Evolutionary conservation across 352 stramenopile species (phyloP).

Genomic region (Globisporangium spiculum): DNA sequence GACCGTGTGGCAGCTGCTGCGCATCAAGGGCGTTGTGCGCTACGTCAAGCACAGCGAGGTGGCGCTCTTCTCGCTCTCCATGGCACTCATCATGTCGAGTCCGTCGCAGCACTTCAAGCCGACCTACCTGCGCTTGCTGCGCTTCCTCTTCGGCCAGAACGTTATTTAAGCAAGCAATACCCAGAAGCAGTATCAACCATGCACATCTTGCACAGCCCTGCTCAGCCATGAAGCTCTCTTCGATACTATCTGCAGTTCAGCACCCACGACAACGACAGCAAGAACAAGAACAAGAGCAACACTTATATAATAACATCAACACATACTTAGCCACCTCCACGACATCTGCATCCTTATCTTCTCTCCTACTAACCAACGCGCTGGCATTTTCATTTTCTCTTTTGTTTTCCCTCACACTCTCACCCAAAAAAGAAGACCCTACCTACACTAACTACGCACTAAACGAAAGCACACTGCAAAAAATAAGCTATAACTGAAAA

Average conservation of each 20-base stretch:
- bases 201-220: background rate
- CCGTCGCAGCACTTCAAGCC: slow-evolving; percentile 76
- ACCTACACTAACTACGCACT: background rate
- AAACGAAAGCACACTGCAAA: background rate
- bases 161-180: slow-evolving; percentile 43
- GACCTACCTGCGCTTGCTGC: slow-evolving; percentile 71
- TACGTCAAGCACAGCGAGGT: slow-evolving; percentile 76
- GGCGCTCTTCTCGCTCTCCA: slow-evolving; percentile 76
- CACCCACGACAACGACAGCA: background rate
- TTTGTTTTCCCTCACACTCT: background rate
- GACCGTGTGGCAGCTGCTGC: slow-evolving; percentile 72
- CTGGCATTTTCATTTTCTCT: background rate
- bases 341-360: background rate
- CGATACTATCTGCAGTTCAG: background rate
- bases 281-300: background rate
- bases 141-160: slow-evolving; percentile 77
- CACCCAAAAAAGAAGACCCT: background rate
- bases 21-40: slow-evolving; percentile 55
- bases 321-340: background rate
- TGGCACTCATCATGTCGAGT: slow-evolving; percentile 81
- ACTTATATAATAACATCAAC: slow-evolving; percentile 10
- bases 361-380: background rate
- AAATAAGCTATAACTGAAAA: slow-evolving; percentile 1
- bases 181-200: background rate
- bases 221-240: background rate